phyloP scores from a whole-genome alignment of 129 eudicot genomes.

The Centella asiatica region DNA sequence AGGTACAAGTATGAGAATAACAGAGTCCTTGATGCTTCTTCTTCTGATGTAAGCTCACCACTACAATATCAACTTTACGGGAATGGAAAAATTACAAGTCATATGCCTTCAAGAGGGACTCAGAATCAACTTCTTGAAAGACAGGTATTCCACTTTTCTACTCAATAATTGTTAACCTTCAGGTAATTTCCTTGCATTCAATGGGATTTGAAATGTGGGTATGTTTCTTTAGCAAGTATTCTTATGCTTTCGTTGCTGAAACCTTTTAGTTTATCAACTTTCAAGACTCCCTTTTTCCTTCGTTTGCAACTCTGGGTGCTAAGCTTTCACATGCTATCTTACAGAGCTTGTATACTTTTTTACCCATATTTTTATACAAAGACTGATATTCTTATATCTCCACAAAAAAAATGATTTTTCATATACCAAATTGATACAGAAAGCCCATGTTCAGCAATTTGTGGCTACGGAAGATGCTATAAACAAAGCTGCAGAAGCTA shows the following conservation, averaged over 20 bases:
- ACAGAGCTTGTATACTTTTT: background rate
- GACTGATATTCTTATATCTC: too few relatives aligned
- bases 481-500: constrained; percentile 94
- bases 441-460: constrained; percentile 94
- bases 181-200: background rate
- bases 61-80: constrained; percentile 75
- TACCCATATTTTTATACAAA: too few relatives aligned
- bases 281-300: background rate
- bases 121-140: constrained; percentile 82
- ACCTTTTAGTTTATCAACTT: background rate
- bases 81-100: constrained; percentile 52
- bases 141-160: constrained; percentile 43
- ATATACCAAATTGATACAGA: constrained; percentile 29
- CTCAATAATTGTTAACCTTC: constrained; percentile 4
- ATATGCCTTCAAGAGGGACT: constrained; percentile 66
- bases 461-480: constrained; percentile 94
- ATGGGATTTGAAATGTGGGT: background rate
- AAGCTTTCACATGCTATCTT: background rate
- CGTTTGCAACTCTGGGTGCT: background rate
- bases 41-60: constrained; percentile 68
- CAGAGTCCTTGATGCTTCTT: constrained; percentile 66
- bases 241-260: background rate
- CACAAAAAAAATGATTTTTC: background rate
- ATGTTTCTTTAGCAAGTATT: background rate
- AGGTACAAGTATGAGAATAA: constrained; percentile 91